A percentile compares a stretch with the other conserved stretches of the same genome.
These are phyloP conservation scores for Tylopilus subfusipes DNA, from an alignment of 768 basidiomycete species.

Conservation along the genomic window DNA sequence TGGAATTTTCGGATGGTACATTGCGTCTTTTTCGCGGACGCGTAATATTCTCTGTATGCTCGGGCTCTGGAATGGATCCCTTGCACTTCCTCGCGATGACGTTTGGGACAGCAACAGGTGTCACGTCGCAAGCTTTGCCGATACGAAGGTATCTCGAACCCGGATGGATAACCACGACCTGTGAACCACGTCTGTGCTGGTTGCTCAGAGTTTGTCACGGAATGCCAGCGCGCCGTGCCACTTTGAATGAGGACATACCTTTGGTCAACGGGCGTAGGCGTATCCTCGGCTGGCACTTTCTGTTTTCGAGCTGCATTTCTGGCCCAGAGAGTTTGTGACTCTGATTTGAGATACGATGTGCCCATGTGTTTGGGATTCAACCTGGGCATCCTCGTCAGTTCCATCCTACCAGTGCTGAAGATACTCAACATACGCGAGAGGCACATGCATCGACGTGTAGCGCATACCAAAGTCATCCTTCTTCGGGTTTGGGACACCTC, in stretches of 20 bases:
- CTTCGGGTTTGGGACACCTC: slow-evolving; percentile 77
- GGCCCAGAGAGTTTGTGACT: slow-evolving; percentile 70
- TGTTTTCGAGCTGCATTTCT: slow-evolving; percentile 58
- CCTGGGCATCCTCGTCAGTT: slow-evolving; percentile 35
- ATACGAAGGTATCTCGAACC: slow-evolving; percentile 73
- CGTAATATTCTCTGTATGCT: slow-evolving; percentile 48
- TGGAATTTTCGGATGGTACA: slow-evolving; percentile 23
- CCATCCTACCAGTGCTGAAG: not conserved
- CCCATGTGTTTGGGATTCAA: slow-evolving; percentile 79
- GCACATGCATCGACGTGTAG: slow-evolving; percentile 79
- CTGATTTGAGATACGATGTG: slow-evolving; percentile 74
- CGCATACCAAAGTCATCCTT: slow-evolving; percentile 79
- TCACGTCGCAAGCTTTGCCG: slow-evolving; percentile 74
- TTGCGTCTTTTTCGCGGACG: slow-evolving; percentile 46
- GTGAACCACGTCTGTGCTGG: slow-evolving; percentile 62
- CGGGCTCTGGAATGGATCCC: slow-evolving; percentile 39
- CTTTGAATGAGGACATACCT: slow-evolving; percentile 36
- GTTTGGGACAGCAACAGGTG: slow-evolving; percentile 61
- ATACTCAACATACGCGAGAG: slow-evolving; percentile 53
- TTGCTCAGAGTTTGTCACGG: slow-evolving; percentile 29
- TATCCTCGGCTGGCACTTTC: slow-evolving; percentile 43
- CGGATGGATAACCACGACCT: slow-evolving; percentile 76
- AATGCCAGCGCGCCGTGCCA: slow-evolving; percentile 5
- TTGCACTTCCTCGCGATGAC: slow-evolving; percentile 69
- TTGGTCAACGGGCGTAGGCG: slow-evolving; percentile 38